Evolutionary conservation across 2,329 filamentous ascomycete genomes (phyloP).

Genomic region (Microcyclospora pomicola): DNA sequence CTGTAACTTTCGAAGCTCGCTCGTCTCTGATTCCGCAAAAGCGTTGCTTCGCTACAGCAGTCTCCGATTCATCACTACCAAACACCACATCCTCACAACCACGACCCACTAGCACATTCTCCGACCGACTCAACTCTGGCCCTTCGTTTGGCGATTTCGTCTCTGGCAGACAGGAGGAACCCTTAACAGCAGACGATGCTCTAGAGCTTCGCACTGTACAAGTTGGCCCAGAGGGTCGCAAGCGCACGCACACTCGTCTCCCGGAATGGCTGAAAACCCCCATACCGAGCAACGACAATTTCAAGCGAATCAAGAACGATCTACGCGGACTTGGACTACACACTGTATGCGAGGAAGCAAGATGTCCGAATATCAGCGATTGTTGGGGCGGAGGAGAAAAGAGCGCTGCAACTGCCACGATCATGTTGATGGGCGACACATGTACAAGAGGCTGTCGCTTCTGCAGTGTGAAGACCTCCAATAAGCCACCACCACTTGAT

Average conservation of each 20-base stretch:
- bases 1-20: conserved; percentile 8
- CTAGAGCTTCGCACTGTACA: conserved; percentile 48
- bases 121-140: conserved; percentile 49
- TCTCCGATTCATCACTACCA: conserved; percentile 24
- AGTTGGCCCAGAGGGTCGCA: conserved; percentile 46
- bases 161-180: conserved; percentile 21
- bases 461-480: conserved; percentile 87
- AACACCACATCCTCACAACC: conserved; percentile 20
- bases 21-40: conserved; percentile 18
- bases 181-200: conserved; percentile 36
- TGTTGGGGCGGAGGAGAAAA: conserved; percentile 93
- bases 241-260: conserved; percentile 57
- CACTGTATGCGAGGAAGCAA: conserved; percentile 94
- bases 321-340: conserved; percentile 78
- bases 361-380: conserved; percentile 93
- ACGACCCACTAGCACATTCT: conserved; percentile 41
- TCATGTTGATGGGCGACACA: conserved; percentile 99
- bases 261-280: conserved; percentile 94
- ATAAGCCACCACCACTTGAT: conserved; percentile 65
- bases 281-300: conserved; percentile 74
- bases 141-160: conserved; percentile 53
- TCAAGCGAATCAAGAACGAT: conserved; percentile 89
- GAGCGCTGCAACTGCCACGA: conserved; percentile 84
- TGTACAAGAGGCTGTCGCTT: conserved; percentile 94
- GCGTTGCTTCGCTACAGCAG: conserved; percentile 31